Base-by-base conservation (phyloP, 2,329 filamentous ascomycete genomes). In the Exophiala sp. region DNA sequence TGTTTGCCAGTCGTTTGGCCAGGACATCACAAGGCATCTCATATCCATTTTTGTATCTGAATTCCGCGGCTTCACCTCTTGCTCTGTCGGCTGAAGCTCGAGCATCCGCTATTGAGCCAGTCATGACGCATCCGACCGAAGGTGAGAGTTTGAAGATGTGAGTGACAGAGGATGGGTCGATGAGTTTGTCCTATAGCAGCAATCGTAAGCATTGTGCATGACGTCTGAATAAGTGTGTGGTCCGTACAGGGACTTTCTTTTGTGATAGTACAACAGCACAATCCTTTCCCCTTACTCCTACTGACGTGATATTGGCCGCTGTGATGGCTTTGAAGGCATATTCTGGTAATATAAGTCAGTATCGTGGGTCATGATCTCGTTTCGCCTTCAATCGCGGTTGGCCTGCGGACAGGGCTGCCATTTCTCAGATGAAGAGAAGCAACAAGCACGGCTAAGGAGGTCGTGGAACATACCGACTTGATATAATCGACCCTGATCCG, bases 301-400 rank as follows among this genome's bases (percentile, higher is more conserved):
- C 84, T 58, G 94, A 94, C 81, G 95, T 99, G 78, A 99, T 97
- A 76, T 97, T 97, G 65, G 94, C 94, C 58, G 94, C 92, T 65
- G 94, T 99, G 76, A 99, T 99, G 55, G 94, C 94, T 80, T 99
- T 99, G 86, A 99, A 99, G 66, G 94, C 94, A 92, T 99, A 99
- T 82, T 99, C 94, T 97, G 71, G 65, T 62, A 38, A 47, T 53
- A 35, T 35, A 47, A 21, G 59, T 65, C 40, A 57, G 61, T 59
- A 64, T 47, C 60, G 10, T 34, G 14, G 44, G 50, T 44, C 40
- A 56, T 45, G 44, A 32, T 46, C 34, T 18, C 18, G 16, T 40
- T 12, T 16, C 10, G 14, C 10, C 2, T 34, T 14, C 40, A 29
- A 21, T 33, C 24, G 11, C n/a, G 33, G 38, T 14, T 10, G 29